These are phyloP conservation scores for Vicia sativa DNA, from an alignment of 306 rosid genomes.

Conservation along the genomic window DNA sequence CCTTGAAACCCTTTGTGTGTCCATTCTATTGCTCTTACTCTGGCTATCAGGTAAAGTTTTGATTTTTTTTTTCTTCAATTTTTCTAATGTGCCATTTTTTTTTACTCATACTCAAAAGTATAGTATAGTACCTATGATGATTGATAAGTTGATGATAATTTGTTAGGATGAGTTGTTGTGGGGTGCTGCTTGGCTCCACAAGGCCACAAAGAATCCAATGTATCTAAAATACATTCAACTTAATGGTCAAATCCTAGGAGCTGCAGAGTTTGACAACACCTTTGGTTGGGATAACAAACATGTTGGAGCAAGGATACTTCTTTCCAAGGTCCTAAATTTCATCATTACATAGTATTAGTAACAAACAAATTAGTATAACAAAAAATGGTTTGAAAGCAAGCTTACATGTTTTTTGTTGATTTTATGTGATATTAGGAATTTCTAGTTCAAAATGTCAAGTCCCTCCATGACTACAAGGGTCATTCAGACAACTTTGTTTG, in stretches of 20 bases:
- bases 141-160: background rate
- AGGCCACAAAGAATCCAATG: conserved; percentile 76
- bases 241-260: conserved; percentile 87
- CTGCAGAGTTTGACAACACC: conserved; percentile 78
- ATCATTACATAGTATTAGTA: background rate
- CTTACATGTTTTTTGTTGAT: background rate
- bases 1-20: conserved; percentile 71
- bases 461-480: conserved; percentile 91
- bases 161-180: conserved; percentile 91
- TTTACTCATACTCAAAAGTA: background rate
- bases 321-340: conserved; percentile 74
- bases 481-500: conserved; percentile 90
- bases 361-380: background rate
- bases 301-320: conserved; percentile 94
- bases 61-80: conserved; percentile 1
- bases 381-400: background rate
- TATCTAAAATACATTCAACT: conserved; percentile 83
- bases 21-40: conserved; percentile 91
- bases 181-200: conserved; percentile 99
- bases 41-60: conserved; percentile 71
- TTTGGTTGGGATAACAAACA: conserved; percentile 99
- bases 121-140: background rate
- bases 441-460: conserved; percentile 65
- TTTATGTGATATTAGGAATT: conserved; percentile 59
- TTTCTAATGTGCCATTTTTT: background rate